phyloP scores from a whole-genome alignment of 2,329 filamentous ascomycete genomes.

The Cadophora luteo-olivacea region DNA sequence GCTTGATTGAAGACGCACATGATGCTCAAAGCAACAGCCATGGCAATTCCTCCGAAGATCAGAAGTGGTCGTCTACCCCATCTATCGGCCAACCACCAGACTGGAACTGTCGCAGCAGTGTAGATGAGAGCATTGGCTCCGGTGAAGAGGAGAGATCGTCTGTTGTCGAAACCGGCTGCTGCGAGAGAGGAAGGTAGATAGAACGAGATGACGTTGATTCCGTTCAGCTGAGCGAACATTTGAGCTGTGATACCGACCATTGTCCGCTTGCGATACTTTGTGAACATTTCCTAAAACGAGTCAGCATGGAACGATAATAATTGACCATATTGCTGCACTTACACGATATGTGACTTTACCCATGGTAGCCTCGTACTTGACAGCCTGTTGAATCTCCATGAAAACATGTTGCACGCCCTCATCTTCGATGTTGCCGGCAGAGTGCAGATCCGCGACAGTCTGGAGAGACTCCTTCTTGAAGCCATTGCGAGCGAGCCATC shows the following conservation, averaged over 20 bases:
- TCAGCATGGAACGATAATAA: not conserved
- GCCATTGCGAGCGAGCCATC: slow-evolving; percentile 50
- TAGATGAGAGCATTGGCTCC: slow-evolving; percentile 50
- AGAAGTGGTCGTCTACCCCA: slow-evolving; percentile 50
- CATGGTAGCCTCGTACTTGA: slow-evolving; percentile 46
- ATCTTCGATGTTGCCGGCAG: slow-evolving; percentile 45
- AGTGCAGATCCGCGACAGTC: slow-evolving; percentile 50
- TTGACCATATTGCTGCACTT: slow-evolving; percentile 13
- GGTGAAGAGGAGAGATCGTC: slow-evolving; percentile 45
- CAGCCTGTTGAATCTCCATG: slow-evolving; percentile 48
- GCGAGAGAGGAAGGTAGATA: slow-evolving; percentile 49
- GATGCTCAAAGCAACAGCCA: slow-evolving; percentile 46
- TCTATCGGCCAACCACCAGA: slow-evolving; percentile 49
- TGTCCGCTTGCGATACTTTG: slow-evolving; percentile 50
- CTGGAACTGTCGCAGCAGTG: slow-evolving; percentile 48
- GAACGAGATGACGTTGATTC: slow-evolving; percentile 52
- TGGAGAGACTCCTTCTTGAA: slow-evolving; percentile 49
- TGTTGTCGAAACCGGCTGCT: slow-evolving; percentile 47
- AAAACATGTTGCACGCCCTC: slow-evolving; percentile 47
- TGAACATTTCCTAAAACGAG: slow-evolving; percentile 48
- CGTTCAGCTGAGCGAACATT: slow-evolving; percentile 51
- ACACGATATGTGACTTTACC: slow-evolving; percentile 46
- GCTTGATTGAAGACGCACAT: slow-evolving; percentile 49
- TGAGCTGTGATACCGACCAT: slow-evolving; percentile 50
- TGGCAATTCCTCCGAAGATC: slow-evolving; percentile 42